phyloP scores from a whole-genome alignment of 148 eudicot species.

The Heliamphora exappendiculata region DNA sequence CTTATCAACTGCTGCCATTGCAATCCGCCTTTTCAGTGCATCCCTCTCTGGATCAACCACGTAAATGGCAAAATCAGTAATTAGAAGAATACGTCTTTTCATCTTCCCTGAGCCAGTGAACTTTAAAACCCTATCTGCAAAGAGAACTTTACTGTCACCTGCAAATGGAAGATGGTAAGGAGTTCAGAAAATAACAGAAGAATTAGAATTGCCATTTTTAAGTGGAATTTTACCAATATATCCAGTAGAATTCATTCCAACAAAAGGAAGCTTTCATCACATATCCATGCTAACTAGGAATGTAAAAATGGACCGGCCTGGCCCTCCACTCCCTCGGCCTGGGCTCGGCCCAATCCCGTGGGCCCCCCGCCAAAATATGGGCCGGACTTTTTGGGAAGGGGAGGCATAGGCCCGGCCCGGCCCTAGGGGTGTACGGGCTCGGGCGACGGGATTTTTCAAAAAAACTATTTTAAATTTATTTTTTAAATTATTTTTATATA shows the following conservation, averaged over 20 bases:
- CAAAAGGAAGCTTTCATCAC: background rate
- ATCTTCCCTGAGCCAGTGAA: slow-evolving; percentile 90
- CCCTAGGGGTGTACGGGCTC: too few relatives aligned
- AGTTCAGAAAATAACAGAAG: slow-evolving; percentile 47
- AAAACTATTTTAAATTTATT: too few relatives aligned
- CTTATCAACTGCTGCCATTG: slow-evolving; percentile 85
- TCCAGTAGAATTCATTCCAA: background rate
- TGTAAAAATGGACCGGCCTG: too few relatives aligned
- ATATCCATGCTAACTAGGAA: background rate
- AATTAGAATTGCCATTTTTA: background rate
- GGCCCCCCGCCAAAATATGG: too few relatives aligned
- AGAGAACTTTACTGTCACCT: slow-evolving; percentile 59
- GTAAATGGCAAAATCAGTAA: slow-evolving; percentile 23
- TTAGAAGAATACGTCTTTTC: slow-evolving; percentile 43
- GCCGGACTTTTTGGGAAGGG: too few relatives aligned
- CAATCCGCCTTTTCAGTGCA: slow-evolving; percentile 72
- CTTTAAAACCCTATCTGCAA: slow-evolving; percentile 85
- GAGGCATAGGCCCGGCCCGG: too few relatives aligned
- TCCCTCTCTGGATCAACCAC: slow-evolving; percentile 48
- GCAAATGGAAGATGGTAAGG: slow-evolving; percentile 41
- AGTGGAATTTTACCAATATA: background rate
- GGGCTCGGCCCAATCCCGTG: too few relatives aligned
- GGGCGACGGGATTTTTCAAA: too few relatives aligned
- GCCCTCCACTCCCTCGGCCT: too few relatives aligned
- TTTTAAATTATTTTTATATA: too few relatives aligned